Conservation (phyloP, 495 filamentous ascomycete genomes). For the Penicillium odoratum region DNA sequence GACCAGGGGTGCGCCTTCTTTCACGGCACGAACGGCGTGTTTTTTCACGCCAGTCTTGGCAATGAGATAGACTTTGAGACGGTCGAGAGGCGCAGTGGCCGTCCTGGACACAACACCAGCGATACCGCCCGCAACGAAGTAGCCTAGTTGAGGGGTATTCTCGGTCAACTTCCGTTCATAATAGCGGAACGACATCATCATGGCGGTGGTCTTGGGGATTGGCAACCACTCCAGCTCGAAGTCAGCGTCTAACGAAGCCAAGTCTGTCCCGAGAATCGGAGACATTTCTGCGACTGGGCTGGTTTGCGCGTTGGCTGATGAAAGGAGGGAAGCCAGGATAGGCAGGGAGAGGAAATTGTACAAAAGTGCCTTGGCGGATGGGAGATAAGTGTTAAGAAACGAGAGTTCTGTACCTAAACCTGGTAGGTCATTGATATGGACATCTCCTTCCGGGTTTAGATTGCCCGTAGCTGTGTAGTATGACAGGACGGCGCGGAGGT, state of each 20-base stretch:
- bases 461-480: constrained; percentile 91
- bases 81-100: constrained; percentile 91
- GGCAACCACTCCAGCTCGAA: constrained; percentile 47
- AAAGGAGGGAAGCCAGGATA: constrained; percentile 39
- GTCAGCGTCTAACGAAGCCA: constrained; percentile 37
- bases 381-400: constrained; percentile 60
- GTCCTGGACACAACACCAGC: constrained; percentile 92
- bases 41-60: constrained; percentile 72
- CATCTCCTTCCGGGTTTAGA: constrained; percentile 92
- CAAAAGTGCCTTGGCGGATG: constrained; percentile 41
- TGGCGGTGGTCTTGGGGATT: constrained; percentile 46
- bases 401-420: constrained; percentile 86
- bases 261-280: constrained; percentile 30
- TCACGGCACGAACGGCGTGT: constrained; percentile 63
- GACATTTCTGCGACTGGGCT: constrained; percentile 24
- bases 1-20: constrained; percentile 65
- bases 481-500: constrained; percentile 80
- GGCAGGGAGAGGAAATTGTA: constrained; percentile 42
- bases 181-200: constrained; percentile 51
- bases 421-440: constrained; percentile 85
- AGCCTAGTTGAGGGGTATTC: constrained; percentile 76
- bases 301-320: constrained; percentile 42
- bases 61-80: constrained; percentile 95
- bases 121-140: constrained; percentile 92
- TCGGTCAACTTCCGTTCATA: constrained; percentile 61